Evolutionary conservation across 352 stramenopile species (phyloP), one percentile per base, ranked within the genome.

Genomic region (Chrysophaeum taylorii): DNA sequence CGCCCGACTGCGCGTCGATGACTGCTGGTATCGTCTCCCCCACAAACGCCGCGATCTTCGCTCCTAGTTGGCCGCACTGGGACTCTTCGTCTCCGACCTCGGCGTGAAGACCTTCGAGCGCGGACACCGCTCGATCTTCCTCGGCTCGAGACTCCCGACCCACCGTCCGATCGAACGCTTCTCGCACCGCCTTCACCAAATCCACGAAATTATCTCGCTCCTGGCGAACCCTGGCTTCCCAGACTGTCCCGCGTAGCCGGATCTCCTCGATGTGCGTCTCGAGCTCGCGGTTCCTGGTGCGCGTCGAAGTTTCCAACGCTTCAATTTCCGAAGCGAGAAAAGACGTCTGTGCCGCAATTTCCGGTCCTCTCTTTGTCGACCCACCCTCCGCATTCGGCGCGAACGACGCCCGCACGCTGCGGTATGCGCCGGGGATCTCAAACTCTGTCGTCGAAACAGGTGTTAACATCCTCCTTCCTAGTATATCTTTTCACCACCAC

Each of bases 1-100:
- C 78, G 36, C 88, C 87, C 54, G 91, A 88, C 54, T 93, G 77
- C 31, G 82, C 82, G 70, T 94, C 88, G 74, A 95, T 91, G 74
- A 90, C 88, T 42, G 82, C 77, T 5, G 89, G 88, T n/a, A 94
- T 85, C 0, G 85, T 92, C 50, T 84, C 84, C 72, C 90, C 82
- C 63, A 89, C 82, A 57, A 94, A 94, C n/a, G n/a, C n/a, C n/a
- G n/a, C n/a, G 21, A n/a, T n/a, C n/a, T n/a, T n/a, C n/a, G n/a
- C n/a, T n/a, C n/a, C n/a, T n/a, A n/a, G n/a, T n/a, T n/a, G n/a
- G n/a, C n/a, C n/a, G n/a, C n/a, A n/a, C n/a, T 73, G 72, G 4
- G 76, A 67, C 42, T 89, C 88, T 33, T 85, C 76, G 1, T 74
- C 68, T 2, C 87, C 73, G 25, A 50, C 73, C 23, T 72, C 69